Conservation (phyloP, 202 grass and related monocot genomes). For the Digitaria exilis region DNA sequence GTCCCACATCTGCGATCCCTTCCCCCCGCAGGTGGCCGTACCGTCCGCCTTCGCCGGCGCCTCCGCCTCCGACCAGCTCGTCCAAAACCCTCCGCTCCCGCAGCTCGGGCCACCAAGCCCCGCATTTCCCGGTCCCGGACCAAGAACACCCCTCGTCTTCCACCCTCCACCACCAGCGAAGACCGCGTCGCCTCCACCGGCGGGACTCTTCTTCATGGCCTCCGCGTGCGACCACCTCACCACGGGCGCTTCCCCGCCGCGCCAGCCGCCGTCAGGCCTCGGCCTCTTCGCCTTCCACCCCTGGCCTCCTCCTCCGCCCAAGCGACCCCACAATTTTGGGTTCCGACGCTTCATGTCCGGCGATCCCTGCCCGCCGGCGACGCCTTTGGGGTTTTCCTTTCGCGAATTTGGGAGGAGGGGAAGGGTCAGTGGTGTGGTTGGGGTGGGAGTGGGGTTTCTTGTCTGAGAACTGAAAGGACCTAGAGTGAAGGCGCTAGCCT, state of each 20-base stretch:
- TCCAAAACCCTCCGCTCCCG: not conserved
- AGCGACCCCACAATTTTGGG: not conserved
- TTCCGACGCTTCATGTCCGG: constrained; percentile 36
- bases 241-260: constrained; percentile 14
- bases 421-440: too few relatives aligned
- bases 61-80: constrained; percentile 22
- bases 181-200: not conserved
- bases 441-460: not conserved
- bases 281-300: constrained; percentile 13
- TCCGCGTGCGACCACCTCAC: constrained; percentile 45
- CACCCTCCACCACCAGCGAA: not conserved
- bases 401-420: not conserved
- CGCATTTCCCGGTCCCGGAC: not conserved
- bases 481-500: not conserved
- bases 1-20: not conserved
- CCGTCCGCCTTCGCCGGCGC: not conserved
- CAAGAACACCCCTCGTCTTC: not conserved
- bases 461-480: not conserved
- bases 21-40: not conserved
- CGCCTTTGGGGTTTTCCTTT: not conserved
- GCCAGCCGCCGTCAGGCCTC: constrained; percentile 1
- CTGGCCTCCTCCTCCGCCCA: not conserved
- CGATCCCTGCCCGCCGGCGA: constrained; percentile 21
- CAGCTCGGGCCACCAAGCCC: constrained; percentile 7
- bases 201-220: constrained; percentile 47